Conservation (phyloP, 2,329 filamentous ascomycete genomes). For the Pseudogymnoascus sp. region DNA sequence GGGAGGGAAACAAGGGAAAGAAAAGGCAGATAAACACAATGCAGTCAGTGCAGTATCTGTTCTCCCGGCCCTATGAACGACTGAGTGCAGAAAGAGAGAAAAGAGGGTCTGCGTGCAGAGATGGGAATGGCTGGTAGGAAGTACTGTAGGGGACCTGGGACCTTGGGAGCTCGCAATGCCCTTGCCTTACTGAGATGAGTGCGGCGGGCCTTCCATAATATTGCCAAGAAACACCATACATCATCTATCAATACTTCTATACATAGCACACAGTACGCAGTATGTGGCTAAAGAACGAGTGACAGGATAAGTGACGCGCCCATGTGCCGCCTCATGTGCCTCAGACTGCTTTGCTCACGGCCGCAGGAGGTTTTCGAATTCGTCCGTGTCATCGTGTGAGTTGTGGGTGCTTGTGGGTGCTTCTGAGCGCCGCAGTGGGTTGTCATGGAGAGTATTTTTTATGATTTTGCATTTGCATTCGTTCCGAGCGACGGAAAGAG, state of each 20-base stretch:
- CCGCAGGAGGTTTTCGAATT: not conserved
- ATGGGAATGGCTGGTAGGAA: not conserved
- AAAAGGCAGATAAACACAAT: conserved; percentile 4
- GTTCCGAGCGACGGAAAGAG: not conserved
- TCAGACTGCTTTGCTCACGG: not conserved
- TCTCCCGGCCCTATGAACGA: not conserved
- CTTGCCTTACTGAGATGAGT: not conserved
- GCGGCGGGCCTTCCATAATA: not conserved
- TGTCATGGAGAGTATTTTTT: not conserved
- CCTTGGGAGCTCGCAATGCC: not conserved
- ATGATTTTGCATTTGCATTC: not conserved
- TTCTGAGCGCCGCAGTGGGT: not conserved
- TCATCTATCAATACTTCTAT: not conserved
- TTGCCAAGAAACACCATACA: not conserved
- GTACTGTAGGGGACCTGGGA: not conserved
- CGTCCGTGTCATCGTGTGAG: not conserved
- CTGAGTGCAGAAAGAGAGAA: not conserved
- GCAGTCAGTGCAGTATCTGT: not conserved
- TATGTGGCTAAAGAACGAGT: not conserved
- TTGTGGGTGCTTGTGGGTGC: not conserved
- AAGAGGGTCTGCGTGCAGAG: not conserved
- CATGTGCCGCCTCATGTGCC: not conserved
- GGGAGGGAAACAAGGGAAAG: not conserved
- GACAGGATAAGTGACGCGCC: not conserved
- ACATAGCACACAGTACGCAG: not conserved